Evolutionary conservation across 2,329 filamentous ascomycete species (phyloP).

Genomic region (Colletotrichum sp.): DNA sequence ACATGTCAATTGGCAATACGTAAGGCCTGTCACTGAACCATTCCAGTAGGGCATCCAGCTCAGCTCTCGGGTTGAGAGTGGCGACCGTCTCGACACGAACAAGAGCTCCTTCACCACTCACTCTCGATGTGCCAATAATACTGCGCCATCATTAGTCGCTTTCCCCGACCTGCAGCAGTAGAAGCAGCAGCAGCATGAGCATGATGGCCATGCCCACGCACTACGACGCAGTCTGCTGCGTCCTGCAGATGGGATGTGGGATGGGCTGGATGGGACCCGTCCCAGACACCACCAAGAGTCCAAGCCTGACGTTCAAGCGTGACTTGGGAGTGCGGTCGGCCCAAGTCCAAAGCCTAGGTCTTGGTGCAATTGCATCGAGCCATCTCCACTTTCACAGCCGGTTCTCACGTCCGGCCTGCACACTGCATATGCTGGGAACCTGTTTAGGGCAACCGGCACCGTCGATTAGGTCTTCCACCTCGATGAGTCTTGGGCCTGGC

Average conservation of each 20-base stretch:
- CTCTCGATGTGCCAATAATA: neutral
- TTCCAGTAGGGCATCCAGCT: neutral
- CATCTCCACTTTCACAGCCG: slow-evolving; percentile 15
- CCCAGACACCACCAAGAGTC: neutral
- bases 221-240: neutral
- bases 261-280: neutral
- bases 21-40: neutral
- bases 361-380: neutral
- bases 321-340: neutral
- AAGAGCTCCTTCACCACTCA: neutral
- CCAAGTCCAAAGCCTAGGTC: neutral
- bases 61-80: neutral
- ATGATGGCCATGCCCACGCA: slow-evolving; percentile 5
- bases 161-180: slow-evolving; percentile 4
- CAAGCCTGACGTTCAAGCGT: slow-evolving; percentile 19
- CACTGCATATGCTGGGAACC: slow-evolving; percentile 17
- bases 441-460: slow-evolving; percentile 14
- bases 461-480: neutral
- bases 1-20: neutral
- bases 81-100: neutral
- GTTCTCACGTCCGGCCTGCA: slow-evolving; percentile 7
- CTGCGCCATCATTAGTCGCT: neutral
- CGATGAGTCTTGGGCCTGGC: neutral
- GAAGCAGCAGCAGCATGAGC: neutral
- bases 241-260: slow-evolving; percentile 5